A percentile compares a stretch with the other conserved stretches of the same genome.
phyloP scores from a whole-genome alignment of 2,329 filamentous ascomycete genomes.

The Cercospora berteroae region DNA sequence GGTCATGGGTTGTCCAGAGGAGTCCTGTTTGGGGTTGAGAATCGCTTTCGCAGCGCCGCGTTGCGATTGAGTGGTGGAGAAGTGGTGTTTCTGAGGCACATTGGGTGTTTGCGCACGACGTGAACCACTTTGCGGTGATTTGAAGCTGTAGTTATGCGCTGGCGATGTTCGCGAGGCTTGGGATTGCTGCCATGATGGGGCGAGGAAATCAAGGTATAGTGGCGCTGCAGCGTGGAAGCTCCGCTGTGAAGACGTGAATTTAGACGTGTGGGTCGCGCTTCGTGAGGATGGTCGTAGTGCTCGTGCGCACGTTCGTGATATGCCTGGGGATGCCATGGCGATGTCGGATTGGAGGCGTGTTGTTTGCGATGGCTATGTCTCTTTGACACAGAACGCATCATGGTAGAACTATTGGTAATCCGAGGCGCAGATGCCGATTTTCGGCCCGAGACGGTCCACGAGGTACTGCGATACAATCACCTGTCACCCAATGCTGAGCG shows the following conservation, averaged over 20 bases:
- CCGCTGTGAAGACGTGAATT: neutral
- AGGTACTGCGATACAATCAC: neutral
- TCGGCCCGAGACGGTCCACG: neutral
- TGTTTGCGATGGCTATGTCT: neutral
- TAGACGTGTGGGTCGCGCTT: neutral
- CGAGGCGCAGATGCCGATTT: conserved; percentile 2
- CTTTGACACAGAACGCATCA: neutral
- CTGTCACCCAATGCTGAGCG: no score
- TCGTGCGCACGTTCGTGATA: conserved; percentile 19
- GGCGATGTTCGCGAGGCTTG: neutral
- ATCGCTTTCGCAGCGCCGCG: conserved; percentile 39
- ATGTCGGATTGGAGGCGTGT: neutral
- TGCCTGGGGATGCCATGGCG: conserved; percentile 19
- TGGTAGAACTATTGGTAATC: conserved; percentile 15
- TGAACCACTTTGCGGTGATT: neutral
- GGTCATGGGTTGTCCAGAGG: conserved; percentile 78
- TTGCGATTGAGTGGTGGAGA: conserved; percentile 21
- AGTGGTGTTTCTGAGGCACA: conserved; percentile 5
- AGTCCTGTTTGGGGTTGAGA: conserved; percentile 73
- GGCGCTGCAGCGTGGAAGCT: conserved; percentile 26
- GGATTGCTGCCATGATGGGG: conserved; percentile 32
- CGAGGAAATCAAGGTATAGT: conserved; percentile 39
- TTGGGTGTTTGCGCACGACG: neutral
- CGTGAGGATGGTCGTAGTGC: conserved; percentile 15
- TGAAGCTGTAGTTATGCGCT: neutral